Evolutionary conservation across 164 flowering plant species (phyloP), one percentile per base, ranked within the genome.

Genomic region (Cinnamomum chago): DNA sequence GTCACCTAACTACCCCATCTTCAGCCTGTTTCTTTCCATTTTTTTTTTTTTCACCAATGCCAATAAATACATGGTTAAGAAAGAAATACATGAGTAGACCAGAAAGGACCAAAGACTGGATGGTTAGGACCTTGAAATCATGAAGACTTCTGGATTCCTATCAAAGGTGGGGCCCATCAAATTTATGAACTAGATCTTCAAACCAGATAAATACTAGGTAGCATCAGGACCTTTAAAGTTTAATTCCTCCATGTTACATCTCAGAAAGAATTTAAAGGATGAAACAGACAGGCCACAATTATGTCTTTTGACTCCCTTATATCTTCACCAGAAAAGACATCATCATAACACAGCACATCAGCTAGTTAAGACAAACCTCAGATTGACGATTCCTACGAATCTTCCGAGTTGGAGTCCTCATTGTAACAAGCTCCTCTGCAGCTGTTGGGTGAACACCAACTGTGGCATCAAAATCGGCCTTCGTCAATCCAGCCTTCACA

Each of bases 381-480:
- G 88, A 75, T 72, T 84, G 78, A 60, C 47, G 2, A 78, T 75
- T 79, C 52, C 74, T 75, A 68, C 97, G 85, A 71, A 94, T 86
- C 83, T 90, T 89, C 71, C 97, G 76, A 27, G 92, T 86, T 22
- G 99, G 95, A 67, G 88, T 90, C 79, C 97, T 90, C 99, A 96
- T 89, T 14, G 98, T 93, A 76, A 95, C 98, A 70, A 95, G 71
- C 77, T 93, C 99, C 80, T 95, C 98, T 50, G 96, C 90, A 51
- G 97, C 76, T 74, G 99, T 90, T n/a, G 98, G 98, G 76, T 94
- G 98, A 78, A 96, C 84, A 70, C 98, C 99, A 73, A 96, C 88
- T 52, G 98, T 96, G 47, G 88, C 79, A 87, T 96, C 99, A 75
- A 94, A 92, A 79, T 94, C 97, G 64, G 66, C 58, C 60, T 58